These are phyloP conservation scores for Phytophthora pluvialis DNA, from an alignment of 352 stramenopile species.

Conservation along the genomic window DNA sequence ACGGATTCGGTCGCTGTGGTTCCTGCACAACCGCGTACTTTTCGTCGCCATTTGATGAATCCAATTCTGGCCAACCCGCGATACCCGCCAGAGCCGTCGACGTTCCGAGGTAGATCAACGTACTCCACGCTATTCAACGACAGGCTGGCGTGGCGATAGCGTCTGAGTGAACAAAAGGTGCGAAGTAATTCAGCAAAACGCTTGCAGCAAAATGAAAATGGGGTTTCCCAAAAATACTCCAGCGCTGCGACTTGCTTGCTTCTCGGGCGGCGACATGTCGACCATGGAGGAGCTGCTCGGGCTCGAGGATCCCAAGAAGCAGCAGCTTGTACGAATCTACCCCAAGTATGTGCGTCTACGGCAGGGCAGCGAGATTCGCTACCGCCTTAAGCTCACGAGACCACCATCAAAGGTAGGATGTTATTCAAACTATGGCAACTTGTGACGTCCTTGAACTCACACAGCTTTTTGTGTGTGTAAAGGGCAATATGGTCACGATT, in stretches of 20 bases:
- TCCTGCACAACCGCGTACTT: conserved; percentile 12
- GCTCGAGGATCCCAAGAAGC: conserved; percentile 38
- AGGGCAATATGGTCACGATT: conserved; percentile 66
- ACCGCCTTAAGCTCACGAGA: conserved; percentile 59
- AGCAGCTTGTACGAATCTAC: conserved; percentile 57
- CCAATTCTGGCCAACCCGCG: conserved; percentile 57
- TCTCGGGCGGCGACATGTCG: neutral
- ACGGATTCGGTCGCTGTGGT: neutral
- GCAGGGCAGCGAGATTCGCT: conserved; percentile 68
- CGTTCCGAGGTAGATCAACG: conserved; percentile 48
- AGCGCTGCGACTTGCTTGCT: neutral
- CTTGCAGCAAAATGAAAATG: neutral
- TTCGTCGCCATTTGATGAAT: conserved; percentile 41
- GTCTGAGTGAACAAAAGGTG: neutral
- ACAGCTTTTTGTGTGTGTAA: conserved; percentile 4
- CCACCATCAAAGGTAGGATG: conserved; percentile 51
- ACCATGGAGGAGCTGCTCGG: conserved; percentile 24
- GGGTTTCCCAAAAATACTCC: conserved; percentile 1
- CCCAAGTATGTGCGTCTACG: conserved; percentile 68
- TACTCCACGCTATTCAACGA: conserved; percentile 48
- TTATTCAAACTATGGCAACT: neutral
- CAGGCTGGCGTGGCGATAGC: conserved; percentile 40
- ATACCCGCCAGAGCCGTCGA: conserved; percentile 50
- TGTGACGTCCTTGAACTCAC: neutral
- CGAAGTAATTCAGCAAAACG: neutral